These are phyloP conservation scores for Peterozyma xylosa DNA, from an alignment of 805 yeast genomes.

Conservation along the genomic window DNA sequence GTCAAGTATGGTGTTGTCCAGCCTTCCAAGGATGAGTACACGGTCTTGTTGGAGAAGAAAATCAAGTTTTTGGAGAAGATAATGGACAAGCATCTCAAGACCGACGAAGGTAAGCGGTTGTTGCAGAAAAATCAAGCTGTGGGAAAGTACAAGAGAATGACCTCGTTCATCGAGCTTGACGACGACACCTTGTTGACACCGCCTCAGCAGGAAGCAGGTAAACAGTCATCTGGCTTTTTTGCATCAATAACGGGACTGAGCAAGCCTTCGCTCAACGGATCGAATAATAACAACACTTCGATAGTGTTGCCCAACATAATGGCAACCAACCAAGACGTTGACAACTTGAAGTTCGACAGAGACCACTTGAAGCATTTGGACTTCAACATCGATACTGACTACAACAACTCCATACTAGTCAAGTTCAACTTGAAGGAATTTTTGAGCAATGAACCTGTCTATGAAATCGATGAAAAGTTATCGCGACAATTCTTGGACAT, in stretches of 20 bases:
- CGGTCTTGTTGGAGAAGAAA: slow-evolving; percentile 46
- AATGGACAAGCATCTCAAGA: slow-evolving; percentile 21
- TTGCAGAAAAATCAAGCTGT: slow-evolving; percentile 1
- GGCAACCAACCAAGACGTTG: neutral
- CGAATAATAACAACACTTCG: neutral
- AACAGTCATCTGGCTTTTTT: neutral
- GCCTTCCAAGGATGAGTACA: slow-evolving; percentile 48
- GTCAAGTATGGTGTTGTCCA: slow-evolving; percentile 42
- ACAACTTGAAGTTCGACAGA: slow-evolving; percentile 4
- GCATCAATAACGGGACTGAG: neutral
- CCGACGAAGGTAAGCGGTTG: slow-evolving; percentile 1
- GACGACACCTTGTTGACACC: neutral
- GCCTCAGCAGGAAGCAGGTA: neutral
- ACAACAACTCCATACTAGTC: slow-evolving; percentile 19
- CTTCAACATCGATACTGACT: slow-evolving; percentile 5
- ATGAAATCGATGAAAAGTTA: slow-evolving; percentile 40
- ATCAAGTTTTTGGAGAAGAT: slow-evolving; percentile 43
- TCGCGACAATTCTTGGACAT: slow-evolving; percentile 45
- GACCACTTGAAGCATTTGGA: slow-evolving; percentile 6
- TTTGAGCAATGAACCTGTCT: slow-evolving; percentile 39
- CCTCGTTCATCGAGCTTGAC: slow-evolving; percentile 1
- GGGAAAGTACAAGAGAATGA: slow-evolving; percentile 4
- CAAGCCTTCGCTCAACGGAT: no score
- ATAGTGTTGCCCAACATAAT: neutral
- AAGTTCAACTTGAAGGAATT: slow-evolving; percentile 41